Evolutionary conservation across 768 basidiomycete genomes (phyloP), one percentile per base, ranked within the genome.

Genomic region (Dendrothele bispora): DNA sequence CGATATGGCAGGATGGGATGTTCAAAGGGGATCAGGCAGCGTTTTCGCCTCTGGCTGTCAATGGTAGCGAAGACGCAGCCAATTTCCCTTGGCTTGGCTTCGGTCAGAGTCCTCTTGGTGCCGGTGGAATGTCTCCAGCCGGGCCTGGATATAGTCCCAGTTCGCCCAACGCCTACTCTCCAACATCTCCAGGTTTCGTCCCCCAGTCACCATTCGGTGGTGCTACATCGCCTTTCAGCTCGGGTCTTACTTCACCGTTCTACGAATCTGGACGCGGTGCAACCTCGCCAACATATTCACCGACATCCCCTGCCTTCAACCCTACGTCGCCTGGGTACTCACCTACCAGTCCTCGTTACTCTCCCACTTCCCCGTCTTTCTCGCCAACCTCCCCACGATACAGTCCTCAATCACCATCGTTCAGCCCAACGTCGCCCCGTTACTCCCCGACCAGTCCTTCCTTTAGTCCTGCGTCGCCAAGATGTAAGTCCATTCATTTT

Each of bases 11-110:
- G 44, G 86, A 90, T 46, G 77, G 74, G 0, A 70, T 75, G 27
- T 90, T 89, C 72, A 86, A 85, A 59, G 91, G 90, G 43, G 91
- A 92, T 47, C 79, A 86, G 3, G 89, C 93, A 5, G 83, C 91
- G 0, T 98, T 98, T 78, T 97, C 95, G n/a, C 95, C 95, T 1
- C 79, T 98, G 28, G 91, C 90, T 22, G 84, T 86, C 51, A 90
- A 85, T 21, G 86, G 83, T 34, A 88, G 88, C 46, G 95, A 97
- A 56, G 92, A 92, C 52, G 77, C 83, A 1, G 77, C 85, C 7
- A 83, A 76, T 51, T 93, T 89, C 75, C 78, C 77, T 61, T 72
- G 75, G 34, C 83, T 87, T 56, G 79, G 80, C 1, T 94, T 85
- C 57, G 87, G 88, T n/a, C 88, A 87, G 65, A 93, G 90, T 55